phyloP scores from a whole-genome alignment of 2,329 filamentous ascomycete genomes.

The Stachybotrys echinatus region DNA sequence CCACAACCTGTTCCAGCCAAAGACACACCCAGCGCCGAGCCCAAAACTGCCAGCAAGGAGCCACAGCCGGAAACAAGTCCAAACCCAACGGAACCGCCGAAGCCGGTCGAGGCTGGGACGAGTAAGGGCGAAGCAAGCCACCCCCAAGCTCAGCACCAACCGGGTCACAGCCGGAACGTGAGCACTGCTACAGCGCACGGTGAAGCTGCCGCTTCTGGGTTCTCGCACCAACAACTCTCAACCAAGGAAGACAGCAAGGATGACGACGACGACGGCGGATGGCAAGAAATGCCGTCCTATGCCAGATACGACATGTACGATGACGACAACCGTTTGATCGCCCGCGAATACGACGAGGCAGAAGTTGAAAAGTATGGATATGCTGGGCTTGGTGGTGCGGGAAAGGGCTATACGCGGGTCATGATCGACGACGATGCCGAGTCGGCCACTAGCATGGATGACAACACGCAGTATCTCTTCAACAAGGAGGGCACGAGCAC shows the following conservation, averaged over 20 bases:
- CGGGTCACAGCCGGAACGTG: constrained; percentile 27
- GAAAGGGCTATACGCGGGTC: constrained; percentile 94
- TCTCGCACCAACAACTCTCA: constrained; percentile 80
- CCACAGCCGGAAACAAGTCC: neutral
- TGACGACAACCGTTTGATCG: constrained; percentile 83
- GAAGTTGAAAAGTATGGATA: constrained; percentile 66
- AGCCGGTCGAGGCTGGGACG: constrained; percentile 1
- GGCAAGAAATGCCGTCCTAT: constrained; percentile 93
- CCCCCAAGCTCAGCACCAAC: neutral
- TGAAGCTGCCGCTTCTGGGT: constrained; percentile 69
- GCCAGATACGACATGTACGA: constrained; percentile 94
- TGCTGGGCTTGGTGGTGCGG: constrained; percentile 75
- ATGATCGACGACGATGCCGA: constrained; percentile 90
- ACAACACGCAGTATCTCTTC: constrained; percentile 95
- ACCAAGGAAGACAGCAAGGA: constrained; percentile 49
- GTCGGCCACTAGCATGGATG: constrained; percentile 93
- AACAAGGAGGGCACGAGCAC: constrained; percentile 58
- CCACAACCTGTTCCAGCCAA: neutral
- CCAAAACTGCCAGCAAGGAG: neutral
- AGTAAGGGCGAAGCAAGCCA: neutral
- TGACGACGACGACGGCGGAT: constrained; percentile 58
- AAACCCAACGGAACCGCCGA: neutral
- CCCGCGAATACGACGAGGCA: constrained; percentile 71
- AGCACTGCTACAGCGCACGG: constrained; percentile 26
- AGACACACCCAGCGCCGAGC: neutral